Percentiles rank a stretch among this genome's conserved stretches.
These are phyloP conservation scores for Naganishia friedmannii DNA, from an alignment of 768 basidiomycete genomes.

Conservation along the genomic window DNA sequence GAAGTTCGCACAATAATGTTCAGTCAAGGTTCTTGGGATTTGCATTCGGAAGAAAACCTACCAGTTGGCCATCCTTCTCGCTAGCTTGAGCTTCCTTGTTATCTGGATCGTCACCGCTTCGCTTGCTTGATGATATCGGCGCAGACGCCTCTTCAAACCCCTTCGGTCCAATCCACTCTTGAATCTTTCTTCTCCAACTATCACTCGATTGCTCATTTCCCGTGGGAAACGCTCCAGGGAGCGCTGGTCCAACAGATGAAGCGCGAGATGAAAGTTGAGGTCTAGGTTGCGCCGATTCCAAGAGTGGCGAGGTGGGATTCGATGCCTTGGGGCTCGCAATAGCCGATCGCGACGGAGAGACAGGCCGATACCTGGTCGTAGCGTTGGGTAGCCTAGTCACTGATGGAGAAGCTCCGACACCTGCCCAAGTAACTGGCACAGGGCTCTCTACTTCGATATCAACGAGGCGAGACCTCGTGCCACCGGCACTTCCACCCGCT, in stretches of 20 bases:
- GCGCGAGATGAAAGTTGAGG: neutral
- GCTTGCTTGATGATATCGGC: too few species aligned
- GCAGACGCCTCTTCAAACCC: neutral
- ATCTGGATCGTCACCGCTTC: neutral
- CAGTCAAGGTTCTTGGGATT: neutral
- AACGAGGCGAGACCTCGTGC: neutral
- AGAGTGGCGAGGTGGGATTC: constrained; percentile 11
- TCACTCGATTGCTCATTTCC: neutral
- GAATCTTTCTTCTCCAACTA: constrained; percentile 30
- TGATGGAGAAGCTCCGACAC: constrained; percentile 1
- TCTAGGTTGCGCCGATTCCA: neutral
- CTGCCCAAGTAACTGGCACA: neutral
- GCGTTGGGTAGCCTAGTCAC: neutral
- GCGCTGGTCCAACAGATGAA: constrained; percentile 3
- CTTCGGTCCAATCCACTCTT: constrained; percentile 30
- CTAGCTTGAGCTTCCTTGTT: neutral
- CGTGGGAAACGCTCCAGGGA: constrained; percentile 27
- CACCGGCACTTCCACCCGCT: constrained; percentile 2
- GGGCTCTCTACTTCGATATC: constrained; percentile 22
- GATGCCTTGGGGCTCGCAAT: constrained; percentile 8
- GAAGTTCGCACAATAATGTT: neutral
- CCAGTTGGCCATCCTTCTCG: neutral
- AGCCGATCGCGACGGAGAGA: constrained; percentile 5
- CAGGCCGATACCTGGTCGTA: neutral
- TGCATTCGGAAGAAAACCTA: neutral